Evolutionary conservation across 495 filamentous ascomycete genomes (phyloP).

Genomic region (Aspergillus indologenus): DNA sequence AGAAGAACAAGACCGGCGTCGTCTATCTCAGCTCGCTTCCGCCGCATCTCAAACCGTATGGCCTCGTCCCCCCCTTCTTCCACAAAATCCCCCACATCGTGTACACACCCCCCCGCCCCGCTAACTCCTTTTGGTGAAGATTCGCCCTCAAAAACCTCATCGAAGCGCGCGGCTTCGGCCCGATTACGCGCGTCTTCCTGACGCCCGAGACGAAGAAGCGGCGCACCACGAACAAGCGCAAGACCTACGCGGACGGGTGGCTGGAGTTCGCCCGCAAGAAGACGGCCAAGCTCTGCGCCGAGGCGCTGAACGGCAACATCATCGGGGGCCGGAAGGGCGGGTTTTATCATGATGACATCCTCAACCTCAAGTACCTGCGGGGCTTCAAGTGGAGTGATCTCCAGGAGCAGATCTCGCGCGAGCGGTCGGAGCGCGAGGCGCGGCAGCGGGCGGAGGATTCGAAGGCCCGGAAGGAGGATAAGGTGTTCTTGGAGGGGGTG

Average conservation of each 20-base stretch:
- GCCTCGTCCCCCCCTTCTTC: too few species aligned
- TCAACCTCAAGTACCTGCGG: slow-evolving; percentile 75
- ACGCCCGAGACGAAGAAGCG: slow-evolving; percentile 66
- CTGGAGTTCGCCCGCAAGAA: slow-evolving; percentile 78
- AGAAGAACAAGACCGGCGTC: slow-evolving; percentile 62
- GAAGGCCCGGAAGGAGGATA: slow-evolving; percentile 75
- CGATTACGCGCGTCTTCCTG: slow-evolving; percentile 82
- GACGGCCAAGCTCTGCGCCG: slow-evolving; percentile 79
- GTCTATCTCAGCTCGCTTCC: slow-evolving; percentile 89
- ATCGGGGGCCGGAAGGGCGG: slow-evolving; percentile 85
- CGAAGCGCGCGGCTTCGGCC: slow-evolving; percentile 62
- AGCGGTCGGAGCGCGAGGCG: slow-evolving; percentile 78
- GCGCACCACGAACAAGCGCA: slow-evolving; percentile 77
- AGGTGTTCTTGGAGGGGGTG: slow-evolving; percentile 74
- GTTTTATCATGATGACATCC: slow-evolving; percentile 91
- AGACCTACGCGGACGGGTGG: slow-evolving; percentile 88
- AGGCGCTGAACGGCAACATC: slow-evolving; percentile 75
- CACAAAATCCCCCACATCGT: too few species aligned
- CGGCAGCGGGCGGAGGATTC: slow-evolving; percentile 78
- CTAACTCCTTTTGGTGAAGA: too few species aligned
- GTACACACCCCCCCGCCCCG: too few species aligned
- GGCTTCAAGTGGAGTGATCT: slow-evolving; percentile 79
- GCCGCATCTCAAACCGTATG: slow-evolving; percentile 83
- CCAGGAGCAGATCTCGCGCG: slow-evolving; percentile 66
- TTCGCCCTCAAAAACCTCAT: slow-evolving; percentile 73